phyloP scores from a whole-genome alignment of 352 stramenopile genomes.

The Phytophthora capsici region DNA sequence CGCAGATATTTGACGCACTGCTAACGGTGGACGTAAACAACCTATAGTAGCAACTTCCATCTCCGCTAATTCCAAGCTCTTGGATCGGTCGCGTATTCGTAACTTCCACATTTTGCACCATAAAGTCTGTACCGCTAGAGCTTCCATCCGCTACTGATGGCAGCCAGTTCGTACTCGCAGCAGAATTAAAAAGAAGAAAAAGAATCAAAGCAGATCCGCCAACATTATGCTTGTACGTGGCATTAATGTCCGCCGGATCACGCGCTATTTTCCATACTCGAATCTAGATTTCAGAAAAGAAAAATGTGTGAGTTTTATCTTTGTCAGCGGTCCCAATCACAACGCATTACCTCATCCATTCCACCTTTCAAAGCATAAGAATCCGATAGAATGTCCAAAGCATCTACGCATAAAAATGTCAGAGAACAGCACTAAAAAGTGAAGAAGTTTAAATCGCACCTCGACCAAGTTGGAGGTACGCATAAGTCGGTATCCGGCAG shows the following conservation, averaged over 20 bases:
- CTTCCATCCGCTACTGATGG: slow-evolving; percentile 40
- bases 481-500: slow-evolving; percentile 29
- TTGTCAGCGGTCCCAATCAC: background rate
- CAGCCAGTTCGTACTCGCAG: slow-evolving; percentile 18
- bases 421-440: background rate
- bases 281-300: slow-evolving; percentile 26
- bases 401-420: slow-evolving; percentile 20
- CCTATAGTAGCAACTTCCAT: slow-evolving; percentile 50
- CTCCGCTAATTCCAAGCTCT: slow-evolving; percentile 36
- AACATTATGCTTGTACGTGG: slow-evolving; percentile 29
- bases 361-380: slow-evolving; percentile 35
- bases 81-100: slow-evolving; percentile 10
- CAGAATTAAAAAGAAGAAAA: slow-evolving; percentile 39
- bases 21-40: slow-evolving; percentile 8
- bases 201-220: slow-evolving; percentile 32
- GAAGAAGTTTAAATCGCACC: slow-evolving; percentile 21
- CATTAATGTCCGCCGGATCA: slow-evolving; percentile 20
- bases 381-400: slow-evolving; percentile 21
- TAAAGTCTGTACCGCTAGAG: slow-evolving; percentile 46
- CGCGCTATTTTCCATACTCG: slow-evolving; percentile 43
- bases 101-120: slow-evolving; percentile 37
- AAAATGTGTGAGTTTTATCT: background rate
- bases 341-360: slow-evolving; percentile 53
- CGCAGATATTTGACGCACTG: slow-evolving; percentile 16
- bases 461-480: slow-evolving; percentile 53